These are phyloP conservation scores for Davidsoniella neocaledoniae DNA, from an alignment of 2,329 filamentous ascomycete genomes.

Conservation along the genomic window DNA sequence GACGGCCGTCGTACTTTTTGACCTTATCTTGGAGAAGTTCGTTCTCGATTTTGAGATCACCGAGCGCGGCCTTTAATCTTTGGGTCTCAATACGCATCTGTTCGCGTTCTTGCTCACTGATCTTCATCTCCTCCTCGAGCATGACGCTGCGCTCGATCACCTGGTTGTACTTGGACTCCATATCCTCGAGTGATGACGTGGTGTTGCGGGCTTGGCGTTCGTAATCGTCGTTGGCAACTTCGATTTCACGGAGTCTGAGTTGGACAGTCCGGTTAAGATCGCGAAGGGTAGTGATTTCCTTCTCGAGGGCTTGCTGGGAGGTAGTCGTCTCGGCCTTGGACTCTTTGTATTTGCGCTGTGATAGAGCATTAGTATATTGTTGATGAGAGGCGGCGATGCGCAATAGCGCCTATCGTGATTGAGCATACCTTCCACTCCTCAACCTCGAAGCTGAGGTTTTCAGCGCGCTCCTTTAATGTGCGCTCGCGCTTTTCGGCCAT, in stretches of 20 bases:
- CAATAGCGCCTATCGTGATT: background rate
- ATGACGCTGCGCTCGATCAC: constrained; percentile 83
- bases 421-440: constrained; percentile 92
- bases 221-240: constrained; percentile 96
- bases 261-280: constrained; percentile 70
- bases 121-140: constrained; percentile 87
- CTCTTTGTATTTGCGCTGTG: constrained; percentile 89
- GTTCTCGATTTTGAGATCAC: constrained; percentile 84
- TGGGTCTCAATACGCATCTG: constrained; percentile 77
- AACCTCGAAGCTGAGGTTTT: constrained; percentile 70
- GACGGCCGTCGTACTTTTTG: constrained; percentile 47
- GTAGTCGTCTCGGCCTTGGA: constrained; percentile 74
- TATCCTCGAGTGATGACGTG: constrained; percentile 84
- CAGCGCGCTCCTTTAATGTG: constrained; percentile 69
- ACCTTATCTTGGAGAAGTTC: constrained; percentile 92
- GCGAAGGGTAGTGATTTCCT: constrained; percentile 84
- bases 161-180: constrained; percentile 94
- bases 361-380: constrained; percentile 4
- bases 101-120: constrained; percentile 84
- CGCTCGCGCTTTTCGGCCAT: constrained; percentile 87
- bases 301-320: constrained; percentile 75
- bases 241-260: constrained; percentile 76
- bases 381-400: background rate
- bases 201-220: constrained; percentile 93
- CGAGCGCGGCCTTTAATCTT: constrained; percentile 74